Base-by-base conservation (phyloP, 2,329 filamentous ascomycete species). In the Fusarium equiseti region DNA sequence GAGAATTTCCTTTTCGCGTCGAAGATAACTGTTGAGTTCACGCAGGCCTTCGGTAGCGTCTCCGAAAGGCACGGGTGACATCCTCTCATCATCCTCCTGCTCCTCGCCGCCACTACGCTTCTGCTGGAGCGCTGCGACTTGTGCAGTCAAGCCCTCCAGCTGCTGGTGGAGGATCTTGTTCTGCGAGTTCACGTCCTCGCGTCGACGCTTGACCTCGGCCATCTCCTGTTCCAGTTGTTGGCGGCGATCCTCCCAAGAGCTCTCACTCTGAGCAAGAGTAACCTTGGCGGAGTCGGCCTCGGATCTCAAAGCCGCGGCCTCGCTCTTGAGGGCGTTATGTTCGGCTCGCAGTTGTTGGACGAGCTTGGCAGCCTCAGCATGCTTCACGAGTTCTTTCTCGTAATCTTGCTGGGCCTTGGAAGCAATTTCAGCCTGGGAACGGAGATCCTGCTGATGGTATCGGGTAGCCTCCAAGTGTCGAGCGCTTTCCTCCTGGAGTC, bases 1-100 rank as follows among this genome's bases (percentile, higher is more conserved):
- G 11, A 98, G 88, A 71, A 99, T 98, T 78, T 98, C 96, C 84
- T 98, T 99, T 82, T 99, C 97, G 44, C 94, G 92, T 48, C 95
- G 91, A 66, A 99, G 84, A 79, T 96, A 99, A 67, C 89, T 92
- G 81, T 97, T 97, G 60, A 99, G 89, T 76, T 98, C 95, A 67
- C 96, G 92, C 12, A 97, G 88, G 56, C 92, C 93, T 71, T 94
- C 92, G 12, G 90, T 83, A 43, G 88, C 89, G 38, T 89, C 84
- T 53, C 89, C 86, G 7, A 88, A 82, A 9, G 85, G 81, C 18
- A 86, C 81, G 2, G 85, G 80, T 15, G 83, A 83, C 62, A 86
- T 83, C 15, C 83, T 83, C 31, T 92, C 90, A 15, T 88, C 84
- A 8, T 81, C 82, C 18, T 84, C 82, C 26, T 44, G 42, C 20